Evolutionary conservation across 805 yeast genomes (phyloP).

Genomic region (Candida nitratophila): DNA sequence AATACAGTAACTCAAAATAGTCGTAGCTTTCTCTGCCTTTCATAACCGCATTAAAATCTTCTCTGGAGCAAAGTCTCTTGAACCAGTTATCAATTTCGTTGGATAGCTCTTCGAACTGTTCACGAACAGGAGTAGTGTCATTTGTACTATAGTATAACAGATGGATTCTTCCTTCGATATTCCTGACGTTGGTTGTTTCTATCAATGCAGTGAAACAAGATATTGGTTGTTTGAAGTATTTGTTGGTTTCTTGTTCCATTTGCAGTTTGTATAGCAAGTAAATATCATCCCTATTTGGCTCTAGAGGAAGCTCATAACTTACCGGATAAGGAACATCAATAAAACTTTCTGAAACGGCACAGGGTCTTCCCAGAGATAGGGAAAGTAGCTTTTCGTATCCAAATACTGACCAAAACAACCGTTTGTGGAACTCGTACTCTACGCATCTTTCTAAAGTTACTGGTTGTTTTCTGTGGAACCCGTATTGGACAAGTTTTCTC

Average conservation of each 20-base stretch:
- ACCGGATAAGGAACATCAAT: constrained; percentile 16
- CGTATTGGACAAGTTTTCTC: constrained; percentile 14
- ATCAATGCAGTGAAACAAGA: constrained; percentile 10
- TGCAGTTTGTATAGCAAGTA: constrained; percentile 10
- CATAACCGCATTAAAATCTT: constrained; percentile 7
- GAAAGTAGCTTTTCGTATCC: constrained; percentile 14
- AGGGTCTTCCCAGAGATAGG: constrained; percentile 16
- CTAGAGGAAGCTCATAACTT: constrained; percentile 7
- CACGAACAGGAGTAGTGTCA: constrained; percentile 6
- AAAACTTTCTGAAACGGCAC: constrained; percentile 14
- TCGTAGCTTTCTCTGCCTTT: constrained; percentile 13
- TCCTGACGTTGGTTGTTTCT: constrained; percentile 12
- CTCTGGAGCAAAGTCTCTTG: constrained; percentile 5
- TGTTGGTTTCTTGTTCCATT: constrained; percentile 9
- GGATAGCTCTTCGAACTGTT: constrained; percentile 8
- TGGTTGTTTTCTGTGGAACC: constrained; percentile 13
- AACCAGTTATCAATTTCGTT: constrained; percentile 13
- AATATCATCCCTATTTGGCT: constrained; percentile 7
- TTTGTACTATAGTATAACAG: constrained; percentile 11
- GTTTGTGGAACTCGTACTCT: constrained; percentile 14
- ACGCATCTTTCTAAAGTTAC: constrained; percentile 9
- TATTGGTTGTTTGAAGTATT: constrained; percentile 8
- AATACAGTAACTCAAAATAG: constrained; percentile 13
- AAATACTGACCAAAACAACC: constrained; percentile 17
- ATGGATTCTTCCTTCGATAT: constrained; percentile 15